Conservation (phyloP, 495 filamentous ascomycete genomes). For the Coniosporium apollinis region DNA sequence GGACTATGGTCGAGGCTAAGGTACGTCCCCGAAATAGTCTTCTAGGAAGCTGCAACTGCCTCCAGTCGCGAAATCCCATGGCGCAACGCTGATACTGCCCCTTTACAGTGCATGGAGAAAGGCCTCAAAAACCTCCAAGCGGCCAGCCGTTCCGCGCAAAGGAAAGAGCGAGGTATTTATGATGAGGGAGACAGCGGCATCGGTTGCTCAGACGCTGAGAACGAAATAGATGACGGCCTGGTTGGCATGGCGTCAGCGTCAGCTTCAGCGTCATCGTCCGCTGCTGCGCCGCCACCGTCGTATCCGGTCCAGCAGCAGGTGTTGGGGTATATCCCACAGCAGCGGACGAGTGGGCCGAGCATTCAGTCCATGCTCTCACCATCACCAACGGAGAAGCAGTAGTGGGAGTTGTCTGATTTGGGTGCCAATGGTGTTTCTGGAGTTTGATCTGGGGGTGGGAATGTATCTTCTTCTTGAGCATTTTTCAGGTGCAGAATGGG, state of each 20-base stretch:
- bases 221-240: constrained; percentile 7
- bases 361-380: constrained; percentile 3
- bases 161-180: not conserved
- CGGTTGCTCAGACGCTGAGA: constrained; percentile 13
- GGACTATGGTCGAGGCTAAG: constrained; percentile 53
- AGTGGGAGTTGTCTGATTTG: too few relatives aligned
- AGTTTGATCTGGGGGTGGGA: too few relatives aligned
- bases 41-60: not conserved
- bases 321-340: not conserved
- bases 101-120: constrained; percentile 34
- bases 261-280: not conserved
- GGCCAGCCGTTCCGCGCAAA: constrained; percentile 23
- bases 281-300: not conserved
- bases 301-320: not conserved
- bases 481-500: too few relatives aligned
- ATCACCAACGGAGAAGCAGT: too few relatives aligned
- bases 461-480: too few relatives aligned
- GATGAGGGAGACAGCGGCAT: constrained; percentile 2
- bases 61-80: not conserved
- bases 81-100: not conserved
- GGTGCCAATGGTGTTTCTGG: too few relatives aligned
- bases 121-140: constrained; percentile 31
- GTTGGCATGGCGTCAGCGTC: not conserved
- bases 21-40: constrained; percentile 24
- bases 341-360: constrained; percentile 1